Percentiles rank a stretch among this genome's conserved stretches.
phyloP scores from a whole-genome alignment of 148 eudicot species.

The Salicornia ramosissima region DNA sequence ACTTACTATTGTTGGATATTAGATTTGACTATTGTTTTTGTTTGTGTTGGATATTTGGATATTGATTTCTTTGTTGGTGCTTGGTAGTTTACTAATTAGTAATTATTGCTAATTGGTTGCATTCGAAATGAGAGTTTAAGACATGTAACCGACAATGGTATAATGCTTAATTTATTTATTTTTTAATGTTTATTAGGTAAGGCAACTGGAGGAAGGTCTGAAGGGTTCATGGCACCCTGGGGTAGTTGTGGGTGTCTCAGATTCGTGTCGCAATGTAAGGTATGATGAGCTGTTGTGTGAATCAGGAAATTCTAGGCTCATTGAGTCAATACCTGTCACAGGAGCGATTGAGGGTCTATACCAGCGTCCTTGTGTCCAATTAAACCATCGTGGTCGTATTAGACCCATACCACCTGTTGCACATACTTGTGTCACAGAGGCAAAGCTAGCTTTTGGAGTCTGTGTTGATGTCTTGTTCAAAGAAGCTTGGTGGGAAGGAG shows the following conservation, averaged over 20 bases:
- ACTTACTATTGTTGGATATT: not conserved
- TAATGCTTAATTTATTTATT: not conserved
- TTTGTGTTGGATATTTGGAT: not conserved
- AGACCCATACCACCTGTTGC: constrained; percentile 34
- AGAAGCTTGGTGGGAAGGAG: constrained; percentile 54
- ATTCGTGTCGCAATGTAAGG: constrained; percentile 35
- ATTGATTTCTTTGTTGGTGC: not conserved
- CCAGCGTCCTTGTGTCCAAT: constrained; percentile 36
- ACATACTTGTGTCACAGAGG: constrained; percentile 5
- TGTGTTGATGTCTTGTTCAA: constrained; percentile 45
- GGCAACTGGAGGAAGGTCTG: constrained; percentile 42
- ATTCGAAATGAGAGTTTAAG: not conserved
- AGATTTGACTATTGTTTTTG: not conserved
- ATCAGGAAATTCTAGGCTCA: constrained; percentile 34
- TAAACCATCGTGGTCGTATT: constrained; percentile 39
- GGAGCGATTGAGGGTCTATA: constrained; percentile 39
- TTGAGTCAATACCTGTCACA: constrained; percentile 50
- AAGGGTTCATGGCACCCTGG: constrained; percentile 46
- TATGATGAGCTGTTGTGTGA: constrained; percentile 42
- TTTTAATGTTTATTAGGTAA: constrained; percentile 26
- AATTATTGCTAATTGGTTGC: not conserved
- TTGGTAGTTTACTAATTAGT: not conserved
- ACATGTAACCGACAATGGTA: not conserved
- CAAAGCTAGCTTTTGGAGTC: constrained; percentile 33
- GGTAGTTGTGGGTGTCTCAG: constrained; percentile 35